These are phyloP conservation scores for Rosa hybrid DNA, from an alignment of 331 rosid genomes.

Conservation along the genomic window DNA sequence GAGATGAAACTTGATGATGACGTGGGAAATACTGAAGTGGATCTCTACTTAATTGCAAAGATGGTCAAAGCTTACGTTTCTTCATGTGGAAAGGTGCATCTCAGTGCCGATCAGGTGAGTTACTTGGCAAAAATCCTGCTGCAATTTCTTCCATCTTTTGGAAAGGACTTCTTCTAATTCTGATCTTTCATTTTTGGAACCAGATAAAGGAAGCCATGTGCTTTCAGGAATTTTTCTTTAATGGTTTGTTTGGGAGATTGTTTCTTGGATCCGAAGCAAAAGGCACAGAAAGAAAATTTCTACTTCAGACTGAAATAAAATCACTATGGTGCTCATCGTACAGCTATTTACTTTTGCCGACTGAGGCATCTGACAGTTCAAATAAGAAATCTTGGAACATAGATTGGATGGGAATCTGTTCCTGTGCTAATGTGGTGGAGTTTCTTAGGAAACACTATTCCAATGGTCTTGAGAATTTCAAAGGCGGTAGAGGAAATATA, in stretches of 20 bases:
- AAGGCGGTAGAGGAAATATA: constrained; percentile 18
- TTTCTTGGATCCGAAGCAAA: constrained; percentile 39
- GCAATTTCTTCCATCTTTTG: constrained; percentile 5
- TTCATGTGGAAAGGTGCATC: constrained; percentile 59
- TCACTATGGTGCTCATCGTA: constrained; percentile 57
- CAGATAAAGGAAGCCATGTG: constrained; percentile 68
- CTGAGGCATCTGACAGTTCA: constrained; percentile 36
- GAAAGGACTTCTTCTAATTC: constrained; percentile 21
- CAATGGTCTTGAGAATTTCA: constrained; percentile 29
- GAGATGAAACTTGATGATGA: constrained; percentile 80
- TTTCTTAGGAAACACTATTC: constrained; percentile 45
- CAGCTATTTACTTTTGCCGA: constrained; percentile 75
- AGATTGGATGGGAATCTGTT: constrained; percentile 69
- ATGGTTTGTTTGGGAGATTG: constrained; percentile 79
- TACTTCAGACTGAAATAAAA: constrained; percentile 52
- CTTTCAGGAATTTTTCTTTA: constrained; percentile 84
- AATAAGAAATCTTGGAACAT: constrained; percentile 42
- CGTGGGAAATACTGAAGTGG: constrained; percentile 71
- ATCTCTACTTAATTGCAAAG: constrained; percentile 71
- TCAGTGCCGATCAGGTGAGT: constrained; percentile 69
- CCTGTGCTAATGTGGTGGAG: constrained; percentile 56
- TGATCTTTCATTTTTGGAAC: constrained; percentile 21
- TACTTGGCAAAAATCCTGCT: background rate
- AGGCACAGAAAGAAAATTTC: constrained; percentile 44
- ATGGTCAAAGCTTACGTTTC: constrained; percentile 66